Evolutionary conservation across 2,329 filamentous ascomycete species (phyloP), one percentile per base, ranked within the genome.

Genomic region (Parasarocladium wereldwijsianum): DNA sequence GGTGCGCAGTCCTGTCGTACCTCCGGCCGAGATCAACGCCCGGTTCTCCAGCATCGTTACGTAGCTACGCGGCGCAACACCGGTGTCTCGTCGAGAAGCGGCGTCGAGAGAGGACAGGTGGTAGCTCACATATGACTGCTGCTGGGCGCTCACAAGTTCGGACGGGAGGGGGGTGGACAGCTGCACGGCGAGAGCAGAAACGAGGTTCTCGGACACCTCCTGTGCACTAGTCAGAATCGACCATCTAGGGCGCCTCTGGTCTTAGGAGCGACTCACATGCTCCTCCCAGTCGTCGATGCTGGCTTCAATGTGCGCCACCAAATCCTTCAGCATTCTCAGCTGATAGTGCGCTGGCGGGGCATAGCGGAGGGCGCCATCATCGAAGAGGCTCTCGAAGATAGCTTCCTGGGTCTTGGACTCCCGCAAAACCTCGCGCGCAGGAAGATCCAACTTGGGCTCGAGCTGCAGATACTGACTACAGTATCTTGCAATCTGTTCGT

Each of bases 131-230:
- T 76, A 77, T 18, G 71, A 71, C 47, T 79, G 79, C 40, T 66
- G 67, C 52, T 86, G 82, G 15, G 71, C 79, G 33, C 75, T 68
- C 22, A 64, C 57, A 16, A 65, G 49, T 45, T 84, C 74, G 13
- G 73, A 64, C n/a, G 69, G 72, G 11, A 79, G 53, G 11, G 72
- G 69, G 17, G 65, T 60, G 13, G 65, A 60, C 34, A 92, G 62
- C 15, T 90, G 62, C 36, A 61, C 52, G 32, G 76, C 71, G 40
- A 92, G 64, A 21, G 63, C 59, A 32, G 62, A 61, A 66, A 87
- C 81, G 43, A 94, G 66, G 50, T 77, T 65, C 52, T 93, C 82
- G 37, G 78, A 84, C 26, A 93, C 75, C 50, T 78, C 84, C 86
- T 94, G 55, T 16, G 23, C 29, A 17, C 4, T 14, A 32, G 39